Evolutionary conservation across 169 alveolate genomes (phyloP).

Genomic region (Plasmodium cynomolgi): DNA sequence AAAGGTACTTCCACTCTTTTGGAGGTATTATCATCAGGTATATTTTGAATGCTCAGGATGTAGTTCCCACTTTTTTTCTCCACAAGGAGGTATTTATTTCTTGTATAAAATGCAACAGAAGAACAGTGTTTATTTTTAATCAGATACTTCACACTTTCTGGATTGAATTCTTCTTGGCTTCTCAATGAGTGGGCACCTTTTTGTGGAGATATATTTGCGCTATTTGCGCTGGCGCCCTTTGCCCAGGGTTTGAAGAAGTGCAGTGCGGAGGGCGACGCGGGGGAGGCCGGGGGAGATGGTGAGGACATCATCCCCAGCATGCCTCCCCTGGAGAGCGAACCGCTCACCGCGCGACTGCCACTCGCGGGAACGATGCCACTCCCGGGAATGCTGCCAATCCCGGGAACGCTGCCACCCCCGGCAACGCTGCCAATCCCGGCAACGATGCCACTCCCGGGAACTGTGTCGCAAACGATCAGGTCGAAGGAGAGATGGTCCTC

Average conservation of each 20-base stretch:
- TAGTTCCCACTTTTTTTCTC: slow-evolving; percentile 41
- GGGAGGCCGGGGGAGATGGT: background rate
- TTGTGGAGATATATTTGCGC: background rate
- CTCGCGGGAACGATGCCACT: no score
- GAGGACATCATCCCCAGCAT: background rate
- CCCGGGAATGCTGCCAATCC: no score
- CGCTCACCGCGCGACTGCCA: background rate
- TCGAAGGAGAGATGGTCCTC: slow-evolving; percentile 46
- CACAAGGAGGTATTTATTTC: slow-evolving; percentile 71
- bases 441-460: background rate
- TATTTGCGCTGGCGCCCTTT: background rate
- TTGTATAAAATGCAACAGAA: slow-evolving; percentile 22
- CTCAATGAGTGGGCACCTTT: no score
- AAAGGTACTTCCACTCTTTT: slow-evolving; percentile 44
- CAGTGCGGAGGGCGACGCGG: background rate
- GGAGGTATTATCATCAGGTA: slow-evolving; percentile 56
- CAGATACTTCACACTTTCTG: slow-evolving; percentile 28
- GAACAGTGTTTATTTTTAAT: slow-evolving; percentile 46
- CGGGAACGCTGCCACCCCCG: background rate
- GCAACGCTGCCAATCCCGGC: no score
- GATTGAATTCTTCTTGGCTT: background rate
- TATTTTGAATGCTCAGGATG: slow-evolving; percentile 45
- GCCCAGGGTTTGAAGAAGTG: slow-evolving; percentile 33
- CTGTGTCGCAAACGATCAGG: slow-evolving; percentile 29
- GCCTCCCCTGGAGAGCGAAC: background rate